Percentiles rank a stretch among this genome's conserved stretches.
Conservation (phyloP, 768 basidiomycete species). For the Tephrocybe sp. region DNA sequence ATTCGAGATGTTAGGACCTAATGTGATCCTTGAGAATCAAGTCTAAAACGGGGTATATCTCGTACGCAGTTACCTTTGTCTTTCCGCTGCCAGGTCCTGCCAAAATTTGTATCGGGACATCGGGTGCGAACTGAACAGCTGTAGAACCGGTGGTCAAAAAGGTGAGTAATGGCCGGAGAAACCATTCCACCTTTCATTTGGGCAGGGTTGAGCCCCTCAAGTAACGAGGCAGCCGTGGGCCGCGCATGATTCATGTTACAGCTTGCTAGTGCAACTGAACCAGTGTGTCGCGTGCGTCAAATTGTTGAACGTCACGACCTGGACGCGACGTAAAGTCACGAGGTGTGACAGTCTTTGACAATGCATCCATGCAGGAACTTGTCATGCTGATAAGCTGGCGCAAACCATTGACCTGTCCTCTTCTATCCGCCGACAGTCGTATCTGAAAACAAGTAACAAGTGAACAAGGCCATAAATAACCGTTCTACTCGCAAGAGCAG, state of each 20-base stretch:
- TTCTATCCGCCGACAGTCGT: too few relatives aligned
- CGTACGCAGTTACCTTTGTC: constrained; percentile 46
- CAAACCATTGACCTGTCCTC: too few relatives aligned
- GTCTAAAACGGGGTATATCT: neutral
- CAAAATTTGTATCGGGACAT: constrained; percentile 72
- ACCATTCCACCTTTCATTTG: constrained; percentile 12
- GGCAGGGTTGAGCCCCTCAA: constrained; percentile 12
- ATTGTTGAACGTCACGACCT: too few relatives aligned
- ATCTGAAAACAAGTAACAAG: too few relatives aligned
- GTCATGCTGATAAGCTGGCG: too few relatives aligned
- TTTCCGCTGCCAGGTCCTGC: constrained; percentile 81
- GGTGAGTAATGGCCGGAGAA: neutral
- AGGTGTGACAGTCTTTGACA: too few relatives aligned
- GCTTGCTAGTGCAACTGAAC: neutral
- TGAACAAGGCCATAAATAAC: too few relatives aligned
- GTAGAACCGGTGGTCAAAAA: neutral
- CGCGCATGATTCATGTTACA: neutral
- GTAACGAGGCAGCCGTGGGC: constrained; percentile 58
- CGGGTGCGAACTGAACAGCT: constrained; percentile 69
- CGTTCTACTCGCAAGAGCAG: too few relatives aligned
- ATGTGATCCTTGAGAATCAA: neutral
- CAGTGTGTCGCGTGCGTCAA: too few relatives aligned
- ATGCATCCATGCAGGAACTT: too few relatives aligned
- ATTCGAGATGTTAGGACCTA: constrained; percentile 69
- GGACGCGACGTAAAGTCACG: too few relatives aligned